Percentiles rank a stretch among this genome's conserved stretches.
phyloP scores from a whole-genome alignment of 2,329 filamentous ascomycete species.

The Aspergillus sp. region DNA sequence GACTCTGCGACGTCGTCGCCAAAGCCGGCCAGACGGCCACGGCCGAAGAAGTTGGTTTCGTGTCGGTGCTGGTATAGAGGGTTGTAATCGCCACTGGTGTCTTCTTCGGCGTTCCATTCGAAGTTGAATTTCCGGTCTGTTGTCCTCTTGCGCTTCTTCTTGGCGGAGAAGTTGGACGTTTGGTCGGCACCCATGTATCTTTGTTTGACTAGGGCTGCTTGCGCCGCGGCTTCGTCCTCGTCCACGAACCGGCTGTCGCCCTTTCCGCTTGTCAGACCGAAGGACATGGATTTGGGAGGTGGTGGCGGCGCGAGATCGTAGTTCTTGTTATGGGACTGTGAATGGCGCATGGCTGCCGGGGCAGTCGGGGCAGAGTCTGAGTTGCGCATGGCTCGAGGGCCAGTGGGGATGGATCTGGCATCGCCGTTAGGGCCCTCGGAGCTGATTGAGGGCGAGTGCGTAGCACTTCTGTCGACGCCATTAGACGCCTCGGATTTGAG shows the following conservation, averaged over 20 bases:
- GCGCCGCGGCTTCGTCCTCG: slow-evolving; percentile 63
- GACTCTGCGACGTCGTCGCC: slow-evolving; percentile 58
- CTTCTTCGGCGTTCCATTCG: slow-evolving; percentile 93
- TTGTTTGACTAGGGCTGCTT: slow-evolving; percentile 72
- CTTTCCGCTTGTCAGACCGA: not conserved
- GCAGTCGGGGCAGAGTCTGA: slow-evolving; percentile 54
- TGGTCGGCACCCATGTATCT: slow-evolving; percentile 90
- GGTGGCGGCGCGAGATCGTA: slow-evolving; percentile 57
- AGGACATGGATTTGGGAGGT: slow-evolving; percentile 34
- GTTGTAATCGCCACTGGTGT: slow-evolving; percentile 83
- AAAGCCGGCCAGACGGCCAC: slow-evolving; percentile 68
- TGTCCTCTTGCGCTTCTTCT: slow-evolving; percentile 91
- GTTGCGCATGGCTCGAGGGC: slow-evolving; percentile 66
- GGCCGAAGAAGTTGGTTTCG: slow-evolving; percentile 69
- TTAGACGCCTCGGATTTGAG: slow-evolving; percentile 44
- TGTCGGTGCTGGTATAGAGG: slow-evolving; percentile 72
- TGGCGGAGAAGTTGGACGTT: slow-evolving; percentile 87
- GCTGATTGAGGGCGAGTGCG: slow-evolving; percentile 15
- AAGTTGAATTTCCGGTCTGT: slow-evolving; percentile 99
- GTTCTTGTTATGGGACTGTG: slow-evolving; percentile 40
- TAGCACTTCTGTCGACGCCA: slow-evolving; percentile 28
- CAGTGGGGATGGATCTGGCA: slow-evolving; percentile 61
- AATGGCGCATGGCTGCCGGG: slow-evolving; percentile 51
- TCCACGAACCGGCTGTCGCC: slow-evolving; percentile 35
- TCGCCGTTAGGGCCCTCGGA: slow-evolving; percentile 29